These are phyloP conservation scores for Mucor piriformis DNA, from an alignment of 371 early-diverging fungal species.

Conservation along the genomic window DNA sequence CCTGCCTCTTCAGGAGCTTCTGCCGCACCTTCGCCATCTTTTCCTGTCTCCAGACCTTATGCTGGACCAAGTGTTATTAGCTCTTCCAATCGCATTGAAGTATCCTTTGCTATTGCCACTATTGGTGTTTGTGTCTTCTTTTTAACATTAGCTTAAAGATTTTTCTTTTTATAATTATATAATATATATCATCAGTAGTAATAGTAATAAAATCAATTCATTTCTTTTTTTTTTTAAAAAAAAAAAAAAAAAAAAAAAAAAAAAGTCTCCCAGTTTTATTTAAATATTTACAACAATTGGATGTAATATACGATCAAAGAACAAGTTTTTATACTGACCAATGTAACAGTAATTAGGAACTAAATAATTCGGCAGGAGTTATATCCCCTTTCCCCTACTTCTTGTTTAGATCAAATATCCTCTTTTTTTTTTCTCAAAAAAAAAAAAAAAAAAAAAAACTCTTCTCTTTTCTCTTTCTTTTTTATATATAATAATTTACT, in stretches of 20 bases:
- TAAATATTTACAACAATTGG: not conserved
- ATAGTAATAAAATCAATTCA: not conserved
- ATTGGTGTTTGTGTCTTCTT: constrained; percentile 16
- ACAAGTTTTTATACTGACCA: constrained; percentile 1
- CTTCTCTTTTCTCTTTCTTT: not conserved
- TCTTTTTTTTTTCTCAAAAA: too few species aligned
- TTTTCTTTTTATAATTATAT: not conserved
- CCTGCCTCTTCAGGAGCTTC: constrained; percentile 9
- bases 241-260: not conserved
- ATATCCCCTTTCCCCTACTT: not conserved
- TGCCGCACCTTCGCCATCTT: constrained; percentile 6
- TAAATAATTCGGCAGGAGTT: constrained; percentile 2
- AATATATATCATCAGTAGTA: not conserved
- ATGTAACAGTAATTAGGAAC: constrained; percentile 3
- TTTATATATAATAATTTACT: not conserved
- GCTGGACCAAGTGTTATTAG: constrained; percentile 27
- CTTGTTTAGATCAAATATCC: not conserved
- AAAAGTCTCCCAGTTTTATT: not conserved
- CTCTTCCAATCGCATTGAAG: constrained; percentile 17
- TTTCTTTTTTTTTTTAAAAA: too few species aligned
- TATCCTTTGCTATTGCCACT: constrained; percentile 11
- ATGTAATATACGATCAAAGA: not conserved
- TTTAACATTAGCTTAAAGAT: constrained; percentile 10
- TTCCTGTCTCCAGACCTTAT: constrained; percentile 25
- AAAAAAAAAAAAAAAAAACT: not conserved